Evolutionary conservation across 805 yeast species (phyloP), one percentile per base, ranked within the genome.

Genomic region (Yarrowia sp.): DNA sequence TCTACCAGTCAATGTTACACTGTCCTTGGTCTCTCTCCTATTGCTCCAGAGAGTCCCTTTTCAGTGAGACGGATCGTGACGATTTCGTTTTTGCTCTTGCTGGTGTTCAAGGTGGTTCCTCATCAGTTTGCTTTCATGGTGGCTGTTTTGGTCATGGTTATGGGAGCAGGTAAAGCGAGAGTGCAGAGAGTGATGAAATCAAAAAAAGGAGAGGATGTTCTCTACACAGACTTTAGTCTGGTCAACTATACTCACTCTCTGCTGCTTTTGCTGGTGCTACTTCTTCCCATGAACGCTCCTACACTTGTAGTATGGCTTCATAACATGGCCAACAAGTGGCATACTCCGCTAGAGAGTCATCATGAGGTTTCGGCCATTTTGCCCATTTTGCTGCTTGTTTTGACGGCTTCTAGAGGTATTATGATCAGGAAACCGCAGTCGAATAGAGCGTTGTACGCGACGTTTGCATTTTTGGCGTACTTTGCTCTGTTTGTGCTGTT

Each of bases 281-380:
- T 90, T 10, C 75, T 90, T 4, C 96, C 96, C 0, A 84, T 91
- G 22, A 88, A 88, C 70, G 78, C 86, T 0, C 97, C 97, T 0
- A 84, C 88, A 1, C 73, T 92, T 28, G 78, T 91, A 66, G 97
- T 92, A 1, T 91, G 92, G 79, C 76, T 89, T 38, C 96, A 90
- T 71, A 89, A 92, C 71, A 78, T 91, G 66, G 81, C 89, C 1
- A 81, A 90, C 18, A 84, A 81, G 69, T 91, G 96, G 96, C 83
- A 81, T 65, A 89, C 95, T 0, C 92, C 96, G 14, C 91, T 91
- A 71, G 83, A 89, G 8, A 87, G 96, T 0, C 96, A 91, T 73
- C 96, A 92, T 73, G 92, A 90, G 71, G 78, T 89, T 45, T 74
- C 92, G 61, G 88, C 96, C 0, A 83, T 92, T 32, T 76, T 87